Evolutionary conservation across 2,329 filamentous ascomycete species (phyloP), one percentile per base, ranked within the genome.

Genomic region (Didymella sp.): DNA sequence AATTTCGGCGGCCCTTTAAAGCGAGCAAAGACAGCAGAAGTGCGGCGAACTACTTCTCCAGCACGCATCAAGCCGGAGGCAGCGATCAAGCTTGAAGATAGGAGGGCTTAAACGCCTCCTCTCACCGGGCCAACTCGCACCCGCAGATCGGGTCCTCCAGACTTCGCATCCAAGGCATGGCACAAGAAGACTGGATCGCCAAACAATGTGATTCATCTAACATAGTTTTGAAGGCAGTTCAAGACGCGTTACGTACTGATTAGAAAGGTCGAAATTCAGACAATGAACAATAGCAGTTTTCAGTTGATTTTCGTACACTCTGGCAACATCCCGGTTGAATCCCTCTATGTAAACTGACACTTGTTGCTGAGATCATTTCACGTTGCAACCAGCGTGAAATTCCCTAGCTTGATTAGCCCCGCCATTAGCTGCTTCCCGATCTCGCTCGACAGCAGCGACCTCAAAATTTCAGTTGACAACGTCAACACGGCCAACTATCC

Each of bases 381-480:
- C 1, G 33, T 9, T 40, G 37, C 37, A 40, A 22, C 37, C 47
- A 50, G 40, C 25, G 27, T 24, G 22, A 19, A 21, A n/a, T 43
- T 51, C 21, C 48, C 27, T 28, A 50, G 17, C 30, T 33, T 30
- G 25, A 45, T 50, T 56, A 50, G 52, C 40, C 40, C 31, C 46
- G 45, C n/a, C 19, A 25, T 45, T 56, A 56, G 46, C 52, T 45
- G 46, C 52, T 50, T 50, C 45, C 33, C 46, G 28, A 50, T 46
- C 25, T 46, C 52, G 45, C 54, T 60, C 59, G 31, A 51, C 51
- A 53, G 56, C 56, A 56, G 45, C 31, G 47, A 47, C 54, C 30
- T 58, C 61, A 62, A 64, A 64, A 57, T 64, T 64, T n/a, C 46
- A 44, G 50, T 40, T 33, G 30, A 37, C 48, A 25, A 25, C 41